Conservation (phyloP, 345 rosid genomes). For the Murraya koenigii region DNA sequence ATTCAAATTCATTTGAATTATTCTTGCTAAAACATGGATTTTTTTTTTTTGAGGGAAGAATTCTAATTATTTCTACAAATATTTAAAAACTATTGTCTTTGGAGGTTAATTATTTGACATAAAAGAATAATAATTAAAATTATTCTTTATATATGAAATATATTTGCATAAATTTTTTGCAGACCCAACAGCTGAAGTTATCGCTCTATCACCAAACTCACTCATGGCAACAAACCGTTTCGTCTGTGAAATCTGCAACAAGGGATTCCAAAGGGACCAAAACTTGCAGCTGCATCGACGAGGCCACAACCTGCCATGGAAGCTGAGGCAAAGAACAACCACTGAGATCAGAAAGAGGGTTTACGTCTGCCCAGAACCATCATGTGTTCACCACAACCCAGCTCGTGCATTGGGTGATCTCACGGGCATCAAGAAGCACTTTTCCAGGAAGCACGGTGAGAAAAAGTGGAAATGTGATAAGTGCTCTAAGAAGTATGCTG, state of each 20-base stretch:
- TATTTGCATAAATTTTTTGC: neutral
- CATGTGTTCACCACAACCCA: slow-evolving; percentile 66
- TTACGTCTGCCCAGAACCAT: slow-evolving; percentile 58
- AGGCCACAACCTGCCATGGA: slow-evolving; percentile 42
- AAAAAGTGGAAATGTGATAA: slow-evolving; percentile 68
- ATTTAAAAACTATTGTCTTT: too few species aligned
- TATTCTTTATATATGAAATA: too few species aligned
- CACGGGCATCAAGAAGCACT: slow-evolving; percentile 76
- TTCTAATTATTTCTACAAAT: too few species aligned
- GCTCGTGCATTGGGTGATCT: slow-evolving; percentile 66
- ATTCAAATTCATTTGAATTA: too few species aligned
- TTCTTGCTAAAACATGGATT: too few species aligned
- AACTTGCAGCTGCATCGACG: slow-evolving; percentile 30
- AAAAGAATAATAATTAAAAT: too few species aligned
- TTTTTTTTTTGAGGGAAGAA: too few species aligned
- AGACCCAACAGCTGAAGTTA: slow-evolving; percentile 39
- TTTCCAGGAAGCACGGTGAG: slow-evolving; percentile 65
- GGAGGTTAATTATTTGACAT: too few species aligned
- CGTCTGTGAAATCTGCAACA: slow-evolving; percentile 15
- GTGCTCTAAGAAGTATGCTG: slow-evolving; percentile 67
- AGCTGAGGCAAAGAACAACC: slow-evolving; percentile 29
- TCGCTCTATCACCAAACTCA: slow-evolving; percentile 30
- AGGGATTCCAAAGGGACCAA: slow-evolving; percentile 27
- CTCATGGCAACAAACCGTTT: slow-evolving; percentile 27
- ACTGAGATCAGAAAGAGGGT: slow-evolving; percentile 37